These are phyloP conservation scores for Peronosclerospora sorghi DNA, from an alignment of 352 stramenopile genomes.

Conservation along the genomic window DNA sequence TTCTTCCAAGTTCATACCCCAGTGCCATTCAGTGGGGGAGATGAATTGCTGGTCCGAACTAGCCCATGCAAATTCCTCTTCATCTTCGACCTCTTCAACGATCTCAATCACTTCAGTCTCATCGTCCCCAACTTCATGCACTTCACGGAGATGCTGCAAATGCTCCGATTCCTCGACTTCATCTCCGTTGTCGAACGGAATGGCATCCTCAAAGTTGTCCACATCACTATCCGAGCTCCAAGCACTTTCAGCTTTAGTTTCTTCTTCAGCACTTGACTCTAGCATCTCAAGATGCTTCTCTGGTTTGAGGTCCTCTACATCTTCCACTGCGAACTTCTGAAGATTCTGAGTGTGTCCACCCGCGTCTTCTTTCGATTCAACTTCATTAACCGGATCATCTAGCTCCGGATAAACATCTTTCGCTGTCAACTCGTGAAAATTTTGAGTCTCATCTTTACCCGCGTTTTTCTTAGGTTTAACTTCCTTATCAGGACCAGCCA, in stretches of 20 bases:
- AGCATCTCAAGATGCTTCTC: background rate
- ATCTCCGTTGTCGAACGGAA: slow-evolving; percentile 33
- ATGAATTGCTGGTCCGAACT: slow-evolving; percentile 9
- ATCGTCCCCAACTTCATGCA: slow-evolving; percentile 50
- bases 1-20: slow-evolving; percentile 49
- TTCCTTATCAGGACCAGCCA: background rate
- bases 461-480: background rate
- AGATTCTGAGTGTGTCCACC: background rate
- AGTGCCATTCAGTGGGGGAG: slow-evolving; percentile 43
- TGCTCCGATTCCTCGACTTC: slow-evolving; percentile 74
- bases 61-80: slow-evolving; percentile 15
- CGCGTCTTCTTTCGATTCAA: background rate
- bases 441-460: background rate
- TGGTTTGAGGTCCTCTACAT: background rate
- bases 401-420: background rate
- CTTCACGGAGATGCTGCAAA: slow-evolving; percentile 73
- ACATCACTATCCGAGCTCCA: slow-evolving; percentile 24
- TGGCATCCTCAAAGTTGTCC: slow-evolving; percentile 32
- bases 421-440: background rate
- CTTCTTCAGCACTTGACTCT: background rate
- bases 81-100: slow-evolving; percentile 23
- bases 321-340: background rate
- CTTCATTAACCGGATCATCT: background rate
- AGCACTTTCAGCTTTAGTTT: slow-evolving; percentile 5
- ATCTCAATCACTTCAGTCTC: slow-evolving; percentile 14